Conservation (phyloP, 371 early-diverging fungal species). For the Mortierella sp. region DNA sequence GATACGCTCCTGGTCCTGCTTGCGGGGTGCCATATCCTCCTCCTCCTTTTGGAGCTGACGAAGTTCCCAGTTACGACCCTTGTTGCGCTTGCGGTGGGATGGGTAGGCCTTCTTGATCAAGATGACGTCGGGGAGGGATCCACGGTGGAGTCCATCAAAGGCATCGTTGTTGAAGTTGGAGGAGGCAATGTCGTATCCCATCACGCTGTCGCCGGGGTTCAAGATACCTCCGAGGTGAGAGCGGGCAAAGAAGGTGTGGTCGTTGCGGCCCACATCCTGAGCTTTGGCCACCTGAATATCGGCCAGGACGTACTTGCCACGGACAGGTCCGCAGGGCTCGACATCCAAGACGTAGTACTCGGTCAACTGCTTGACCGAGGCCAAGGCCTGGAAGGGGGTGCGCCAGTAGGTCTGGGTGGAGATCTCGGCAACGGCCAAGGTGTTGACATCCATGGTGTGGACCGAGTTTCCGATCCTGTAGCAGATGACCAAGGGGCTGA, state of each 20-base stretch:
- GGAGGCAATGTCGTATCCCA: slow-evolving; percentile 92
- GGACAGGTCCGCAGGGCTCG: slow-evolving; percentile 81
- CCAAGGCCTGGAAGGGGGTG: slow-evolving; percentile 81
- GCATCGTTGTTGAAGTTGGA: slow-evolving; percentile 93
- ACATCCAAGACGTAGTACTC: slow-evolving; percentile 97
- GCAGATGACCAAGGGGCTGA: slow-evolving; percentile 87
- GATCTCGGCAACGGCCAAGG: slow-evolving; percentile 82
- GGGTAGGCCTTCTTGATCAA: slow-evolving; percentile 94
- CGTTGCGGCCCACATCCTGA: slow-evolving; percentile 89
- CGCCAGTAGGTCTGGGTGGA: slow-evolving; percentile 87
- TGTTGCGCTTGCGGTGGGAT: slow-evolving; percentile 87
- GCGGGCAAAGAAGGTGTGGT: slow-evolving; percentile 86
- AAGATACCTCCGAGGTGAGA: slow-evolving; percentile 95
- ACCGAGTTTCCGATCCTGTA: slow-evolving; percentile 89
- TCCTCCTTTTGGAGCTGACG: slow-evolving; percentile 90
- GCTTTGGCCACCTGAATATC: slow-evolving; percentile 84
- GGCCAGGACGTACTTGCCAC: slow-evolving; percentile 82
- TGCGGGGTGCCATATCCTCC: slow-evolving; percentile 83
- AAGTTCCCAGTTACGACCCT: slow-evolving; percentile 92
- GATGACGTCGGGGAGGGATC: slow-evolving; percentile 86
- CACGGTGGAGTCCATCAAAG: slow-evolving; percentile 77
- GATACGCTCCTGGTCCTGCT: slow-evolving; percentile 79
- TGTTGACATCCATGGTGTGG: slow-evolving; percentile 88
- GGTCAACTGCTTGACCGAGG: slow-evolving; percentile 79
- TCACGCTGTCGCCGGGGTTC: slow-evolving; percentile 91